Percentiles rank a stretch among this genome's conserved stretches.
Conservation (phyloP, 2,329 filamentous ascomycete genomes). For the Pseudocercospora crystallina region DNA sequence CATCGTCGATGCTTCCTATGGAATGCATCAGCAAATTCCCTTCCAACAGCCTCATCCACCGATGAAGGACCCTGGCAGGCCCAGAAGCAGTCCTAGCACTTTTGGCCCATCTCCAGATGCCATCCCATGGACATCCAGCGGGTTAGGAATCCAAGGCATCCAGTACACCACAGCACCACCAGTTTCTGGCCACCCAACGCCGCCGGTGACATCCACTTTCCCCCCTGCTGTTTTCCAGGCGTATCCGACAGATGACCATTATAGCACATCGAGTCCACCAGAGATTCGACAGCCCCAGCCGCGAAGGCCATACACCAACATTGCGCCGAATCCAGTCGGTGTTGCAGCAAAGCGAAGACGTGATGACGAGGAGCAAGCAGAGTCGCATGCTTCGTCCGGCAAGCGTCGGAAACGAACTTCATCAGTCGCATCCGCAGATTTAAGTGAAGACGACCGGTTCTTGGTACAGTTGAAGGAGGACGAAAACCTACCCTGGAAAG, state of each 20-base stretch:
- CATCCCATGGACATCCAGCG: constrained; percentile 40
- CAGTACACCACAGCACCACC: constrained; percentile 33
- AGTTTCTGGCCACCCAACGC: constrained; percentile 28
- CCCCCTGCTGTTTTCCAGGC: constrained; percentile 34
- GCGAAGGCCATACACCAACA: constrained; percentile 43
- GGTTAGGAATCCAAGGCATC: constrained; percentile 42
- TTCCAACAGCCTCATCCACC: constrained; percentile 21
- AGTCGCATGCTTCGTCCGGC: constrained; percentile 20
- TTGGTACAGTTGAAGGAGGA: constrained; percentile 54
- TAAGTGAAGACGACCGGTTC: constrained; percentile 53
- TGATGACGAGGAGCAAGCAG: constrained; percentile 36
- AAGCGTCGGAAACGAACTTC: constrained; percentile 46
- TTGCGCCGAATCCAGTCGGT: constrained; percentile 44
- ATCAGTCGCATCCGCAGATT: constrained; percentile 39
- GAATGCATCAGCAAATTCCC: constrained; percentile 13
- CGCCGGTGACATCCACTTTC: constrained; percentile 34
- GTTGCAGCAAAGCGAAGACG: constrained; percentile 39
- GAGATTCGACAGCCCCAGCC: constrained; percentile 39
- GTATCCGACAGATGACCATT: constrained; percentile 28
- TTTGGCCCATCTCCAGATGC: constrained; percentile 41
- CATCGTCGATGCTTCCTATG: constrained; percentile 21
- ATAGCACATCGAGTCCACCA: constrained; percentile 33
- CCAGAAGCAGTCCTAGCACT: constrained; percentile 46
- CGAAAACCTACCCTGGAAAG: constrained; percentile 55
- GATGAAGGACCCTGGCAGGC: constrained; percentile 35